These are phyloP conservation scores for Mycena filopes DNA, from an alignment of 768 basidiomycete genomes.

Conservation along the genomic window DNA sequence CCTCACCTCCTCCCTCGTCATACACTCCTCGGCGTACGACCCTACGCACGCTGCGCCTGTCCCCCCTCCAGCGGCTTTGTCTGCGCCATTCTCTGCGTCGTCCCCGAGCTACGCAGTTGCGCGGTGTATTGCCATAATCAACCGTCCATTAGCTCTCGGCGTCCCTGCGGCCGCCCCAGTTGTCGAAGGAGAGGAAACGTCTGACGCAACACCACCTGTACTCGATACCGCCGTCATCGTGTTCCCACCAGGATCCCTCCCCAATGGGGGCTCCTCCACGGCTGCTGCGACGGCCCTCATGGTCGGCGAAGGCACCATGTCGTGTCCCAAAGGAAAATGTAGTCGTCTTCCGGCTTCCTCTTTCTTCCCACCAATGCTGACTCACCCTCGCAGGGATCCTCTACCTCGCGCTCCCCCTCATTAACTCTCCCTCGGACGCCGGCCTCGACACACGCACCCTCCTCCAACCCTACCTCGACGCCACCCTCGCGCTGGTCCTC, in stretches of 20 bases:
- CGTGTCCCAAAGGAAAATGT: slow-evolving; percentile 82
- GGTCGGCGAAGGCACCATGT: slow-evolving; percentile 78
- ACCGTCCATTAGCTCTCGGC: slow-evolving; percentile 44
- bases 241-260: slow-evolving; percentile 75
- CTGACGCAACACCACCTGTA: slow-evolving; percentile 24
- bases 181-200: slow-evolving; percentile 36
- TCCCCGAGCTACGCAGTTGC: slow-evolving; percentile 43
- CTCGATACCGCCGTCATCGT: slow-evolving; percentile 77
- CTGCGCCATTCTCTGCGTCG: slow-evolving; percentile 8
- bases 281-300: slow-evolving; percentile 71
- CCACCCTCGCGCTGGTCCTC: slow-evolving; percentile 49
- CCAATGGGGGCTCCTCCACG: slow-evolving; percentile 55
- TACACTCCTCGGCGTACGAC: slow-evolving; percentile 56
- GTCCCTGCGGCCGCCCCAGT: slow-evolving; percentile 20
- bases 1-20: slow-evolving; percentile 64
- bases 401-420: slow-evolving; percentile 64
- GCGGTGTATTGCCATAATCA: slow-evolving; percentile 62
- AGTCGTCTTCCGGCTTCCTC: slow-evolving; percentile 41
- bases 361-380: not conserved
- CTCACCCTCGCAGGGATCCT: slow-evolving; percentile 59
- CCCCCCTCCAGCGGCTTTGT: slow-evolving; percentile 11
- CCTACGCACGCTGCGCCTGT: slow-evolving; percentile 35
- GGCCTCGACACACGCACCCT: slow-evolving; percentile 47
- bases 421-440: slow-evolving; percentile 32
- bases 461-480: slow-evolving; percentile 68